A percentile compares a stretch with the other conserved stretches of the same genome.
Conservation (phyloP, 2,329 filamentous ascomycete genomes). For the Calonectria crousiana region DNA sequence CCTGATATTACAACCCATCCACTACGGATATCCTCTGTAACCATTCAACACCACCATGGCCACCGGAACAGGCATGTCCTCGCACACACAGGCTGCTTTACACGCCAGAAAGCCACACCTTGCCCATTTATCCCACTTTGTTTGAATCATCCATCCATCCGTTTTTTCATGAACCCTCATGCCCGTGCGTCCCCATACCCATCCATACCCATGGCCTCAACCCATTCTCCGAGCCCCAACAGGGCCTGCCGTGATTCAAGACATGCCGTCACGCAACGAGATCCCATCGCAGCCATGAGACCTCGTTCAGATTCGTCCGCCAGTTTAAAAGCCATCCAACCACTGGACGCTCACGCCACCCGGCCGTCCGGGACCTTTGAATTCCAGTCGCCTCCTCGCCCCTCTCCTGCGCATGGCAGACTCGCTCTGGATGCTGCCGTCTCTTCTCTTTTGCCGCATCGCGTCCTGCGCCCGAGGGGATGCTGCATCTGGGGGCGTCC, state of each 20-base stretch:
- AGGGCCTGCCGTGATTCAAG: constrained; percentile 39
- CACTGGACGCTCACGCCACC: constrained; percentile 22
- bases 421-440: constrained; percentile 4
- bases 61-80: constrained; percentile 6
- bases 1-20: constrained; percentile 23
- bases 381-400: constrained; percentile 31
- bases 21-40: constrained; percentile 13
- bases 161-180: constrained; percentile 31
- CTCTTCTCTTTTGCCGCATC: constrained; percentile 32
- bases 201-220: constrained; percentile 14
- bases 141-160: constrained; percentile 38
- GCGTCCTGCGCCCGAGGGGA: constrained; percentile 34
- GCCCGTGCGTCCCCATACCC: constrained; percentile 19
- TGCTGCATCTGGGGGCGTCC: constrained; percentile 34
- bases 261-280: constrained; percentile 43
- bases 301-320: constrained; percentile 32
- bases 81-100: constrained; percentile 10
- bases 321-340: constrained; percentile 29
- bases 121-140: constrained; percentile 13
- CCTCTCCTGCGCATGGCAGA: constrained; percentile 6
- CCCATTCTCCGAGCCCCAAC: constrained; percentile 29
- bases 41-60: constrained; percentile 13
- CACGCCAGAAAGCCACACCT: constrained; percentile 24
- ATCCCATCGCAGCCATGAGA: constrained; percentile 39
- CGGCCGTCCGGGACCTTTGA: constrained; percentile 10